Evolutionary conservation across 1,284 basidiomycete species (phyloP).

Genomic region (Tilletia horrida): DNA sequence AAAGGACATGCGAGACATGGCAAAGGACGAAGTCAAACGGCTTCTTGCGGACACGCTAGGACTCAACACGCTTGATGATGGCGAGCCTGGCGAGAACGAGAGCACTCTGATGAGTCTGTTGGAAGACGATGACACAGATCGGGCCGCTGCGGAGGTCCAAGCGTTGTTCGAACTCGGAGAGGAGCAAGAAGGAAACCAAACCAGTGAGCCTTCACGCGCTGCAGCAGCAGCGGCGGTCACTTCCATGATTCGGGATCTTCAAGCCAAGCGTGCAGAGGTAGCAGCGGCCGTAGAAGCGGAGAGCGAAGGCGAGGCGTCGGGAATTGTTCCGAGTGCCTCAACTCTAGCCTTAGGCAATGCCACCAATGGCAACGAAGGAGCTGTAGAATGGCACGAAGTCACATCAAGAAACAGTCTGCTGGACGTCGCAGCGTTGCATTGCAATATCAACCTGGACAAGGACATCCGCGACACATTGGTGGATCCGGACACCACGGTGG

Average conservation of each 20-base stretch:
- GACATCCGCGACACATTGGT: constrained; percentile 71
- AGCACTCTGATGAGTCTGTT: constrained; percentile 6
- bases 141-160: constrained; percentile 20
- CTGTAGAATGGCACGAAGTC: constrained; percentile 74
- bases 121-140: constrained; percentile 10
- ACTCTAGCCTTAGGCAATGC: neutral
- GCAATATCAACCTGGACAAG: constrained; percentile 77
- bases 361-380: neutral
- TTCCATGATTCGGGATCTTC: constrained; percentile 3
- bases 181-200: neutral
- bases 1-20: constrained; percentile 51
- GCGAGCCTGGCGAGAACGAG: neutral
- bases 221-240: constrained; percentile 11
- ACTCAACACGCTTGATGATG: constrained; percentile 38
- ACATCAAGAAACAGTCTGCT: constrained; percentile 87
- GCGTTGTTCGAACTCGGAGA: constrained; percentile 10
- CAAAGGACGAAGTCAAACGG: constrained; percentile 47
- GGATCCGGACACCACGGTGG: constrained; percentile 62
- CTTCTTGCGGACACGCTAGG: constrained; percentile 57
- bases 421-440: constrained; percentile 87
- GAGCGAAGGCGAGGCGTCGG: neutral
- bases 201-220: neutral
- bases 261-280: constrained; percentile 10
- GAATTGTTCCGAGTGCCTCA: neutral
- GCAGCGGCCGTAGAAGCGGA: constrained; percentile 15